Percentiles rank a stretch among this genome's conserved stretches.
These are phyloP conservation scores for Fraxinus angustifolia DNA, from an alignment of 305 asterid species.

Conservation along the genomic window DNA sequence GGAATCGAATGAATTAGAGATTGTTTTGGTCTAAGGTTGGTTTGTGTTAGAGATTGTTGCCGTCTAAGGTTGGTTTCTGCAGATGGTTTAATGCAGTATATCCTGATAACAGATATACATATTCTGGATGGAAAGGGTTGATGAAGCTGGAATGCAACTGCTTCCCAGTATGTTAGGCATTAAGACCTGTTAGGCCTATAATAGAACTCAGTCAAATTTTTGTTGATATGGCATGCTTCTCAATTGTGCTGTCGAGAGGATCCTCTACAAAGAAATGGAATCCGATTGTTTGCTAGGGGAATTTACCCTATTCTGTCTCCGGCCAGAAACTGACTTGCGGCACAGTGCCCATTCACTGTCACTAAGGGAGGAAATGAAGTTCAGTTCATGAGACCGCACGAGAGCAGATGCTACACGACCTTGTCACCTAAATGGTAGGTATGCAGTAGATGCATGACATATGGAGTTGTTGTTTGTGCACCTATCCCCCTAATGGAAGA, in stretches of 20 bases:
- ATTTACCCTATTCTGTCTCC: not conserved
- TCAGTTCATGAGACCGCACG: not conserved
- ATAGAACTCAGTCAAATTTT: not conserved
- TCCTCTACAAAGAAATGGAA: not conserved
- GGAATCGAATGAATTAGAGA: slow-evolving; percentile 2
- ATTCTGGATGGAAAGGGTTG: not conserved
- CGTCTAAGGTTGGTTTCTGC: slow-evolving; percentile 7
- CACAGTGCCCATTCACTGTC: not conserved
- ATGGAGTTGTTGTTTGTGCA: not conserved
- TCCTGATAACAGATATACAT: not conserved
- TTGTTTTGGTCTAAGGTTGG: slow-evolving; percentile 23
- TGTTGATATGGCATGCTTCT: not conserved
- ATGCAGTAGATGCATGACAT: not conserved
- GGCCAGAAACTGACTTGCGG: not conserved
- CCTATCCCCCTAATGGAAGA: not conserved
- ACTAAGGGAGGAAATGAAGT: not conserved
- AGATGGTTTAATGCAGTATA: not conserved
- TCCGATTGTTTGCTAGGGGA: not conserved
- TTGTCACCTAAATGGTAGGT: not conserved
- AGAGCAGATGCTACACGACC: not conserved
- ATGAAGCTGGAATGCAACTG: not conserved
- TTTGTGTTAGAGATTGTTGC: slow-evolving; percentile 28
- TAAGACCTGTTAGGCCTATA: not conserved
- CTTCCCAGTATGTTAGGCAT: not conserved
- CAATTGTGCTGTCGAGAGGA: not conserved